A percentile compares a stretch with the other conserved stretches of the same genome.
These are phyloP conservation scores for Ophioceras dolichostomum DNA, from an alignment of 2,329 filamentous ascomycete species.

Conservation along the genomic window DNA sequence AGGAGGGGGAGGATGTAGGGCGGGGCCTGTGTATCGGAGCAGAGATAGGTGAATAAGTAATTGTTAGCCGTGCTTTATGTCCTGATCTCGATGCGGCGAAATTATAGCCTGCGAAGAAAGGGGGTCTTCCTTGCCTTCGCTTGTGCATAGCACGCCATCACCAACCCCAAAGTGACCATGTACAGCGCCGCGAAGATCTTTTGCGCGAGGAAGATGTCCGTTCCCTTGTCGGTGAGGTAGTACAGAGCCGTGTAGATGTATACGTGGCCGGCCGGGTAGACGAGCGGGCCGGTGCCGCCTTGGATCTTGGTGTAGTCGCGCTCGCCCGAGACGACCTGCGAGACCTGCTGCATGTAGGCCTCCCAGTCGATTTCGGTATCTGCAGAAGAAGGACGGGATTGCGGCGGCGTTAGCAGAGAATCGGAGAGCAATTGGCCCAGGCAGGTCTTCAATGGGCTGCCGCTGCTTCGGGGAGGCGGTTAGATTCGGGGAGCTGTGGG, in stretches of 20 bases:
- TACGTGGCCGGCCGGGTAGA: constrained; percentile 90
- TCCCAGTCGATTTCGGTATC: constrained; percentile 98
- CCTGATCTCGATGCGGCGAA: no score
- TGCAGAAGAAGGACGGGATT: constrained; percentile 9
- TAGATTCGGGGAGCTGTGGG: constrained; percentile 1
- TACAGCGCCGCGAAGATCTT: constrained; percentile 73
- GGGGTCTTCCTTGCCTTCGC: constrained; percentile 48
- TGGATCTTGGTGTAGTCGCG: constrained; percentile 77
- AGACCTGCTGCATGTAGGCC: constrained; percentile 91
- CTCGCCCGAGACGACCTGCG: constrained; percentile 70
- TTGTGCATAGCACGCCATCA: constrained; percentile 69
- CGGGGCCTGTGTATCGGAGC: constrained; percentile 43
- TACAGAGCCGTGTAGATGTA: constrained; percentile 80
- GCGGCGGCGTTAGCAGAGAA: neutral
- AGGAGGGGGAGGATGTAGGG: constrained; percentile 81
- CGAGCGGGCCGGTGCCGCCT: constrained; percentile 82
- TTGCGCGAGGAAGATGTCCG: constrained; percentile 70
- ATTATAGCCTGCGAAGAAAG: no score
- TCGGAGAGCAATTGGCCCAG: no score
- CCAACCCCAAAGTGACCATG: constrained; percentile 59
- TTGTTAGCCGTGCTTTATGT: no score
- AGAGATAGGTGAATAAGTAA: neutral
- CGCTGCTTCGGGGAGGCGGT: constrained; percentile 1
- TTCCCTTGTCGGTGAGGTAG: constrained; percentile 62
- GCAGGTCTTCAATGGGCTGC: constrained; percentile 6